Percentiles rank a stretch among this genome's conserved stretches.
Conservation (phyloP, 2,329 filamentous ascomycete genomes). For the Pestalotiopsis sp. region DNA sequence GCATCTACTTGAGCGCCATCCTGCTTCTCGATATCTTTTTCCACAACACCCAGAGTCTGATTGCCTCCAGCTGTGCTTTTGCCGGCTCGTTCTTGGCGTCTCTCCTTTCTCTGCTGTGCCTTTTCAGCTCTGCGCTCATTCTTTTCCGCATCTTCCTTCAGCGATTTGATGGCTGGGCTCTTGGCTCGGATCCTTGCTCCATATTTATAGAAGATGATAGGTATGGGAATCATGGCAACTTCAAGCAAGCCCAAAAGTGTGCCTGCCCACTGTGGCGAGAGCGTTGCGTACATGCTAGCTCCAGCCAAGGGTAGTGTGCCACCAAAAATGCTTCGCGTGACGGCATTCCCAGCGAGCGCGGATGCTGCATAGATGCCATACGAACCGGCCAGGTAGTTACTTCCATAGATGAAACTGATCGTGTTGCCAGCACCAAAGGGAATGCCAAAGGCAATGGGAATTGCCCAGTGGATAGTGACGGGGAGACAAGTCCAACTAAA, state of each 20-base stretch:
- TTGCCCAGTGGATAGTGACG: conserved; percentile 75
- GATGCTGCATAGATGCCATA: conserved; percentile 83
- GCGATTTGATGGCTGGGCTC: conserved; percentile 46
- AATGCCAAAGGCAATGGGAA: conserved; percentile 74
- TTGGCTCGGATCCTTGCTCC: conserved; percentile 53
- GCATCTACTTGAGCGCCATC: not conserved
- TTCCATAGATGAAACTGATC: conserved; percentile 78
- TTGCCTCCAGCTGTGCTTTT: conserved; percentile 3
- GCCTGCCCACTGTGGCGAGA: conserved; percentile 78
- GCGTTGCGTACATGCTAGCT: conserved; percentile 64
- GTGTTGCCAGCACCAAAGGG: conserved; percentile 79
- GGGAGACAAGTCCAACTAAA: conserved; percentile 90
- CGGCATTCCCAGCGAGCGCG: conserved; percentile 77
- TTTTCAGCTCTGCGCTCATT: conserved; percentile 34
- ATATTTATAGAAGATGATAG: conserved; percentile 73
- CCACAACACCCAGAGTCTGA: not conserved
- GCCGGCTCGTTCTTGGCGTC: conserved; percentile 5
- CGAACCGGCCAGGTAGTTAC: conserved; percentile 75
- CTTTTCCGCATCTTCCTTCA: conserved; percentile 45
- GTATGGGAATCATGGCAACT: conserved; percentile 74
- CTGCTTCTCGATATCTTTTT: conserved; percentile 5
- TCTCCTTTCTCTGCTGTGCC: conserved; percentile 24
- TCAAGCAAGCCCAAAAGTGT: conserved; percentile 75
- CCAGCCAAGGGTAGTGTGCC: conserved; percentile 77
- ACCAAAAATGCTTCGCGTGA: conserved; percentile 72